A percentile compares a stretch with the other conserved stretches of the same genome.
These are phyloP conservation scores for Hagleromyces aurorensis DNA, from an alignment of 805 yeast genomes.

Conservation along the genomic window DNA sequence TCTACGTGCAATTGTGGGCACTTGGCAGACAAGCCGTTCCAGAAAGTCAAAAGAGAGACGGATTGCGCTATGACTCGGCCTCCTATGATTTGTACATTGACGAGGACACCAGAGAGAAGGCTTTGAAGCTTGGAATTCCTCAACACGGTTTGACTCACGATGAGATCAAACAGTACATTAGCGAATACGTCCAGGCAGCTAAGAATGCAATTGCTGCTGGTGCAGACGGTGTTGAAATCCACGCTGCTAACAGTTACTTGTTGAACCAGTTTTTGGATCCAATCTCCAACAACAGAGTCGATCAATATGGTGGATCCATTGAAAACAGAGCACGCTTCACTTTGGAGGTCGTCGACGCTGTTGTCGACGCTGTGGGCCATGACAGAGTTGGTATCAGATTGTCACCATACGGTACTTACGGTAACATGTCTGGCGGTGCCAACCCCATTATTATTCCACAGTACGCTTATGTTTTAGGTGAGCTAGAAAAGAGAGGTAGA, in stretches of 20 bases:
- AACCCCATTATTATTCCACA: slow-evolving; percentile 32
- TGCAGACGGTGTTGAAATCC: slow-evolving; percentile 60
- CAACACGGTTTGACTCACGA: slow-evolving; percentile 28
- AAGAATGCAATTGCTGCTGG: slow-evolving; percentile 32
- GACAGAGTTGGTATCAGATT: slow-evolving; percentile 41
- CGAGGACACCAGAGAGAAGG: slow-evolving; percentile 32
- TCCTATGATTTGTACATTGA: slow-evolving; percentile 32
- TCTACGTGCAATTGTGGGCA: slow-evolving; percentile 46
- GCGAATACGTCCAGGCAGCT: slow-evolving; percentile 41
- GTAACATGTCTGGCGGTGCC: slow-evolving; percentile 33
- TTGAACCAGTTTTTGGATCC: slow-evolving; percentile 48
- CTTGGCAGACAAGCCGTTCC: slow-evolving; percentile 39
- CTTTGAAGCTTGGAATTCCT: slow-evolving; percentile 28
- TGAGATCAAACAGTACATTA: slow-evolving; percentile 36
- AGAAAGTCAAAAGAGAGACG: slow-evolving; percentile 30
- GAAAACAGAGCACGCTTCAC: slow-evolving; percentile 42
- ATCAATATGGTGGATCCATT: slow-evolving; percentile 48
- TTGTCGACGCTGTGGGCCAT: slow-evolving; percentile 45
- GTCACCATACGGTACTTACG: slow-evolving; percentile 40
- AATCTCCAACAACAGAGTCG: slow-evolving; percentile 38
- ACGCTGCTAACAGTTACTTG: slow-evolving; percentile 61
- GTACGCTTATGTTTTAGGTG: slow-evolving; percentile 34
- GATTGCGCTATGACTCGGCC: slow-evolving; percentile 35
- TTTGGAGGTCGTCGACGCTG: slow-evolving; percentile 43
- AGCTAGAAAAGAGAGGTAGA: slow-evolving; percentile 33